Evolutionary conservation across 2,329 filamentous ascomycete genomes (phyloP).

Genomic region (Xylaria sp.): DNA sequence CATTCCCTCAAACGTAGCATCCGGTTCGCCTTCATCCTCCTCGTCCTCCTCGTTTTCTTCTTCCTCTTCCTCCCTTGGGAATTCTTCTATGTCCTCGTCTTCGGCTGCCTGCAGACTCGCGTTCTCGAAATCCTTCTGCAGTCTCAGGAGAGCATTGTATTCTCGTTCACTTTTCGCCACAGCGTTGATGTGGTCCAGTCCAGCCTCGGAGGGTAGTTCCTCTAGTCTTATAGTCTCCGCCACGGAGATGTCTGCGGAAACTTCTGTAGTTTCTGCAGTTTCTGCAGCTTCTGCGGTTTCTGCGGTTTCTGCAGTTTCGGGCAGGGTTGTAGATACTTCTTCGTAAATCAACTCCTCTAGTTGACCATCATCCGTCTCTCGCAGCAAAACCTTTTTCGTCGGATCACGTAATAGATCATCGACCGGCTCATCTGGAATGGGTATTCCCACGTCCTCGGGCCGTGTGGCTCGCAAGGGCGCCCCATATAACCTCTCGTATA

Average conservation of each 20-base stretch:
- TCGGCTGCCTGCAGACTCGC: slow-evolving; percentile 40
- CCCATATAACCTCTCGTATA: slow-evolving; percentile 84
- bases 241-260: slow-evolving; percentile 27
- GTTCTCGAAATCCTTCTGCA: slow-evolving; percentile 60
- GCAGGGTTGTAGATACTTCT: slow-evolving; percentile 7
- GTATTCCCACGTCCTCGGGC: slow-evolving; percentile 61
- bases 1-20: slow-evolving; percentile 31
- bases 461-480: slow-evolving; percentile 66
- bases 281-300: slow-evolving; percentile 34
- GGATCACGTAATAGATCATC: slow-evolving; percentile 8
- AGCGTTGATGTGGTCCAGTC: slow-evolving; percentile 48
- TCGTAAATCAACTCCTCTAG: slow-evolving; percentile 64
- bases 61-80: slow-evolving; percentile 36
- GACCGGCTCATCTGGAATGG: slow-evolving; percentile 35
- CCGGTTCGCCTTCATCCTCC: slow-evolving; percentile 38
- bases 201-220: slow-evolving; percentile 38
- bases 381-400: slow-evolving; percentile 52
- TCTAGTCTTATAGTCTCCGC: slow-evolving; percentile 18
- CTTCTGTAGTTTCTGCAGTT: too few species aligned
- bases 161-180: slow-evolving; percentile 58
- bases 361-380: slow-evolving; percentile 57
- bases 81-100: slow-evolving; percentile 37
- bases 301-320: slow-evolving; percentile 30
- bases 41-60: slow-evolving; percentile 43
- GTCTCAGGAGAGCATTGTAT: slow-evolving; percentile 56